Conservation (phyloP, 169 alveolate species). For the Eimeria falciformis region DNA sequence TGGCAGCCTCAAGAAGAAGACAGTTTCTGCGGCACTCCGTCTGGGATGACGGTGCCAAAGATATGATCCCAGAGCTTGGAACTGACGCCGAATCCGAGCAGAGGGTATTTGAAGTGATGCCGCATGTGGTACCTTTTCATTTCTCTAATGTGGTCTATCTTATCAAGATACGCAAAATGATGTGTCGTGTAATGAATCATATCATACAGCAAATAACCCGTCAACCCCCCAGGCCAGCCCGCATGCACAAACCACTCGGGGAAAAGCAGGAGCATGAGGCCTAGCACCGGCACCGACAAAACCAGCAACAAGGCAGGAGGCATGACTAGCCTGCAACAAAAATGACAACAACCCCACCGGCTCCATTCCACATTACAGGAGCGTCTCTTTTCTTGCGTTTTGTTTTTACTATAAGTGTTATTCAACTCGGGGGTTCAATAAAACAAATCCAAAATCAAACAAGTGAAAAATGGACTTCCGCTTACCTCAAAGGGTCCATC, state of each 20-base stretch:
- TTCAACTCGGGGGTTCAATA: no score
- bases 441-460: background rate
- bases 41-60: conserved; percentile 80
- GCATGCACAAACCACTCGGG: conserved; percentile 75
- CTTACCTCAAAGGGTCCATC: conserved; percentile 81
- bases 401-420: no score
- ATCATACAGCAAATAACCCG: conserved; percentile 82
- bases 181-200: conserved; percentile 83
- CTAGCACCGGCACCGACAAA: conserved; percentile 7
- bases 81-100: conserved; percentile 84
- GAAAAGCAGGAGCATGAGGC: conserved; percentile 16
- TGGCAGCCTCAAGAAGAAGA: no score
- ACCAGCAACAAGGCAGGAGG: conserved; percentile 83
- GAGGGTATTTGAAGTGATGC: conserved; percentile 83
- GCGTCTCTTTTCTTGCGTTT: no score
- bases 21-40: no score
- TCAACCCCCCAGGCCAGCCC: conserved; percentile 76
- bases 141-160: conserved; percentile 64
- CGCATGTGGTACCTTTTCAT: conserved; percentile 83
- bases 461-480: background rate
- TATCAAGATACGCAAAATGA: conserved; percentile 53
- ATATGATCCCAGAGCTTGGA: conserved; percentile 84
- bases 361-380: no score
- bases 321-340: conserved; percentile 80
- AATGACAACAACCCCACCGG: background rate